phyloP scores from a whole-genome alignment of 768 basidiomycete species.

The Lactarius evosmus region DNA sequence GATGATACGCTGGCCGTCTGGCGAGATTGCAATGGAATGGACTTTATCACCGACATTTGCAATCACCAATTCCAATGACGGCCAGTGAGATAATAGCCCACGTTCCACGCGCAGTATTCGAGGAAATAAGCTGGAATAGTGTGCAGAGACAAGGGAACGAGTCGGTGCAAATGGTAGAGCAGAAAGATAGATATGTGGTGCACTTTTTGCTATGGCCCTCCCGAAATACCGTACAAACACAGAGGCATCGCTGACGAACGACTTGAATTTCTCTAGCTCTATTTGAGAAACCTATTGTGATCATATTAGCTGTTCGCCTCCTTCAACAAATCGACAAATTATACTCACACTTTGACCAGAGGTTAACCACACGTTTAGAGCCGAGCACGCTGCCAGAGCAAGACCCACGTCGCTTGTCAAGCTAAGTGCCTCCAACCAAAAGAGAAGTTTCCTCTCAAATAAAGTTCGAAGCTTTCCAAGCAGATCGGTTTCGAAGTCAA shows the following conservation, averaged over 20 bases:
- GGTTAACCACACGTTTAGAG: too few species aligned
- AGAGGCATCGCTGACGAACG: too few species aligned
- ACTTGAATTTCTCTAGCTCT: not conserved
- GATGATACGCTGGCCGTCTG: too few species aligned
- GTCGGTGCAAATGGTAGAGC: not conserved
- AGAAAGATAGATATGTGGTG: not conserved
- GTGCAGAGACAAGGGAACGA: too few species aligned
- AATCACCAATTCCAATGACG: too few species aligned
- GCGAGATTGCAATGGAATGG: too few species aligned
- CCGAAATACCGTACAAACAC: too few species aligned
- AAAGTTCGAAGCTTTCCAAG: not conserved
- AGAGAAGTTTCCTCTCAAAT: not conserved
- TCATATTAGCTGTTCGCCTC: not conserved
- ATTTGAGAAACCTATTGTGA: not conserved
- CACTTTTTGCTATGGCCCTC: too few species aligned
- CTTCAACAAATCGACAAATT: not conserved
- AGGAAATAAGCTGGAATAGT: not conserved
- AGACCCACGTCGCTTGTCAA: too few species aligned
- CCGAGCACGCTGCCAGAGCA: not conserved
- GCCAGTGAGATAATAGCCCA: too few species aligned
- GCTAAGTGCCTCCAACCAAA: too few species aligned
- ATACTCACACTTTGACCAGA: not conserved
- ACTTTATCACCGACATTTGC: too few species aligned
- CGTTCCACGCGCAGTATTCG: not conserved
- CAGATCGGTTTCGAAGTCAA: not conserved